Evolutionary conservation across 305 asterid species (phyloP).

Genomic region (Petunia hybrid): DNA sequence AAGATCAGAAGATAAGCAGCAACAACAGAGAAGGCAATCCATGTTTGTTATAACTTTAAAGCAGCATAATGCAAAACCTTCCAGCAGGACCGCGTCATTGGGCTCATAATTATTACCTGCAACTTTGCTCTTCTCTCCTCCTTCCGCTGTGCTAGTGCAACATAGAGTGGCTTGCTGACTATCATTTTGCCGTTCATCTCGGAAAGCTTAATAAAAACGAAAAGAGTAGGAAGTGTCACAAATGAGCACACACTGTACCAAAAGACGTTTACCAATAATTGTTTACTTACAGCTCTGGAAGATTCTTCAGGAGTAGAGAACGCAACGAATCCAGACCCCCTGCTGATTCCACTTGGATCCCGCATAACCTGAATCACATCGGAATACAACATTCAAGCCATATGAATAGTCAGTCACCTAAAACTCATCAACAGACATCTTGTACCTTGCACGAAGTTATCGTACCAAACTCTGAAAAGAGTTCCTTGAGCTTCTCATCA

Average conservation of each 20-base stretch:
- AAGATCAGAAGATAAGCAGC: neutral
- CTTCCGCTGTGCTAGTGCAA: slow-evolving; percentile 64
- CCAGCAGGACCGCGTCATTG: neutral
- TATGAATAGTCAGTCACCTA: neutral
- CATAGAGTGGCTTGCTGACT: slow-evolving; percentile 58
- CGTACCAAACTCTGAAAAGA: slow-evolving; percentile 37
- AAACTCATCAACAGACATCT: neutral
- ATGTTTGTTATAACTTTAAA: neutral
- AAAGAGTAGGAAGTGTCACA: neutral
- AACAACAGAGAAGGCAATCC: neutral
- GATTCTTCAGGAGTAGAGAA: slow-evolving; percentile 43
- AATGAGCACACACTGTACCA: neutral
- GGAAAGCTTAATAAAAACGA: slow-evolving; percentile 38
- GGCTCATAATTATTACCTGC: slow-evolving; percentile 45
- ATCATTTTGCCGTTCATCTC: slow-evolving; percentile 64
- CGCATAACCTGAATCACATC: slow-evolving; percentile 40
- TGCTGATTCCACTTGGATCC: slow-evolving; percentile 43
- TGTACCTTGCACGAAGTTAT: slow-evolving; percentile 44
- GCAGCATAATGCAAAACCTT: neutral
- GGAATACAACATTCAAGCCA: neutral
- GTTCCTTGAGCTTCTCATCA: slow-evolving; percentile 42
- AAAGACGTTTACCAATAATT: neutral
- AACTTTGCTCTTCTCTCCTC: slow-evolving; percentile 65
- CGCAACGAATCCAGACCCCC: slow-evolving; percentile 46
- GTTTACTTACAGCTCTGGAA: slow-evolving; percentile 39